These are phyloP conservation scores for Citrus sinensis DNA, from an alignment of 345 rosid genomes.

Conservation along the genomic window DNA sequence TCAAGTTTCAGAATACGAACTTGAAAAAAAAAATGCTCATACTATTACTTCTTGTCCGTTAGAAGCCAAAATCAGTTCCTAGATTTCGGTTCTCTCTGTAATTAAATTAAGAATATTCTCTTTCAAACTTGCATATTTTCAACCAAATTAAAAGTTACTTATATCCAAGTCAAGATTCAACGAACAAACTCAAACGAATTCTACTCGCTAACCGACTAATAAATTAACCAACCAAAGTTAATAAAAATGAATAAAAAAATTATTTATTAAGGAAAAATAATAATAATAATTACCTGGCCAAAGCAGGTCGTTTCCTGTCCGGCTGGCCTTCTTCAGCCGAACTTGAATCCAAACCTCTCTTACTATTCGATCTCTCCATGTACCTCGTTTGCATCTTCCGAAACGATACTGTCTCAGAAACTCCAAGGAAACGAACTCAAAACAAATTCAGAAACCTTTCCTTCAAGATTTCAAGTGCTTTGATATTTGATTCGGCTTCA, in stretches of 20 bases:
- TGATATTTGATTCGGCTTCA: not conserved
- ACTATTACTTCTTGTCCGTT: not conserved
- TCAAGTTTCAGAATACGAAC: not conserved
- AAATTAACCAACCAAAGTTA: not conserved
- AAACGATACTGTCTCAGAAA: not conserved
- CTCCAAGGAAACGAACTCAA: not conserved
- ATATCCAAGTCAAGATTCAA: not conserved
- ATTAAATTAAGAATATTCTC: not conserved
- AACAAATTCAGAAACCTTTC: not conserved
- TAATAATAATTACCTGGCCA: constrained; percentile 54
- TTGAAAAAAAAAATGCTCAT: not conserved
- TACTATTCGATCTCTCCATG: constrained; percentile 78
- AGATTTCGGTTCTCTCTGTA: not conserved
- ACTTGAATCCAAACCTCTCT: constrained; percentile 64
- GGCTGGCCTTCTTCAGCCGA: constrained; percentile 58
- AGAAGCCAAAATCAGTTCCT: not conserved
- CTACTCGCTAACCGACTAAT: not conserved
- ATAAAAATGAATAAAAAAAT: not conserved
- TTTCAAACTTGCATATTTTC: not conserved
- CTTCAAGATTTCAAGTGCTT: not conserved
- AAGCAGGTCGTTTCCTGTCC: constrained; percentile 85
- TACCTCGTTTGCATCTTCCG: constrained; percentile 67
- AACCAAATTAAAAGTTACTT: not conserved
- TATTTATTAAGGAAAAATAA: not conserved
- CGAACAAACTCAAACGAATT: constrained; percentile 4